Evolutionary conservation across 1,284 basidiomycete species (phyloP).

Genomic region (Tilletia indica): DNA sequence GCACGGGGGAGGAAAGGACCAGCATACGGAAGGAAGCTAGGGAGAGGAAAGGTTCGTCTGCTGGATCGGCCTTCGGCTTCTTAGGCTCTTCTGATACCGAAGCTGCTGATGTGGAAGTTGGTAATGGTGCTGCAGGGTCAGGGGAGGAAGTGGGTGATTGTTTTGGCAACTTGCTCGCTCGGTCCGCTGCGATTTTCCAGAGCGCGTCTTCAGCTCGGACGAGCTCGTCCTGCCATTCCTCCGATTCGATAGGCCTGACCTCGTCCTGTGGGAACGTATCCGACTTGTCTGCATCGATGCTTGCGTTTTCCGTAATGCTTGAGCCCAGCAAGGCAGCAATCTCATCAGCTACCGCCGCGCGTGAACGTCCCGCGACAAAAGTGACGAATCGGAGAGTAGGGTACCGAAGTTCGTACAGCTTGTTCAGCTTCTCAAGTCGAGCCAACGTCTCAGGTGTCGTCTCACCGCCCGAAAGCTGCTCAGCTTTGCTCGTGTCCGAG

Average conservation of each 20-base stretch:
- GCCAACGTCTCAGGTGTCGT: constrained; percentile 36
- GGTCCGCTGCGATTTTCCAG: constrained; percentile 50
- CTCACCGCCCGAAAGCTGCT: constrained; percentile 34
- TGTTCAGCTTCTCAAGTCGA: constrained; percentile 42
- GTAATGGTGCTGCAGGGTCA: not conserved
- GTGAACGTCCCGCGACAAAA: constrained; percentile 55
- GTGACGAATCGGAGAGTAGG: constrained; percentile 52
- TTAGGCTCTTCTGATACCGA: not conserved
- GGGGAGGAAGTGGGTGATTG: constrained; percentile 1
- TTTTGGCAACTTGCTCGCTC: constrained; percentile 36
- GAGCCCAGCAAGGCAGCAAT: constrained; percentile 35
- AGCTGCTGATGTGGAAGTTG: constrained; percentile 18
- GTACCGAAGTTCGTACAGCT: constrained; percentile 46
- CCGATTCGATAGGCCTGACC: constrained; percentile 22
- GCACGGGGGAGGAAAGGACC: constrained; percentile 47
- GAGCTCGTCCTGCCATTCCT: constrained; percentile 45
- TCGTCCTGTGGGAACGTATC: constrained; percentile 25
- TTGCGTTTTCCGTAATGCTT: not conserved
- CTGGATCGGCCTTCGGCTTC: not conserved
- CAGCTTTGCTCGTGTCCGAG: constrained; percentile 27
- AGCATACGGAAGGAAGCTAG: constrained; percentile 50
- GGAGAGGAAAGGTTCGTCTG: constrained; percentile 49
- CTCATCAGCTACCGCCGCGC: constrained; percentile 59
- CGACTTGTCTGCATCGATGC: constrained; percentile 23
- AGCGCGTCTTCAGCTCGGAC: constrained; percentile 45